phyloP scores from a whole-genome alignment of 2,329 filamentous ascomycete species.

The Pseudocercospora vitis region DNA sequence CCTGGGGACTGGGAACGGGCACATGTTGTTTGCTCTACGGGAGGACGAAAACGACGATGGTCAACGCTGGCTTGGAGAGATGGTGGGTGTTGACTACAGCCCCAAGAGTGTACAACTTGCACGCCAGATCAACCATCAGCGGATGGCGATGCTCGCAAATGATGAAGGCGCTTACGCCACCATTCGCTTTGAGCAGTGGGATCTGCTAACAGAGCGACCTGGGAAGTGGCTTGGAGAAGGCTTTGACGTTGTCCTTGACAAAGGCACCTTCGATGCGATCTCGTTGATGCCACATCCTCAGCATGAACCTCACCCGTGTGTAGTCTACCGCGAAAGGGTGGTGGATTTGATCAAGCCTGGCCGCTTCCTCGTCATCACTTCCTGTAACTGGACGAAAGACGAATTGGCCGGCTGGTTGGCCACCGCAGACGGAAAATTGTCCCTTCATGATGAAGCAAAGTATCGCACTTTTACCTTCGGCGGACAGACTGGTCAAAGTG shows the following conservation, averaged over 20 bases:
- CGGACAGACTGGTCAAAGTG: constrained; percentile 81
- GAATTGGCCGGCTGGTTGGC: constrained; percentile 82
- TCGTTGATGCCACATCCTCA: constrained; percentile 54
- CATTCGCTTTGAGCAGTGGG: constrained; percentile 55
- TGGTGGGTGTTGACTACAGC: constrained; percentile 90
- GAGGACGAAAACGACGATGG: constrained; percentile 52
- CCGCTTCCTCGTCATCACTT: constrained; percentile 81
- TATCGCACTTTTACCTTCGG: constrained; percentile 90
- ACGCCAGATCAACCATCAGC: constrained; percentile 52
- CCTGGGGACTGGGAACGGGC: constrained; percentile 91
- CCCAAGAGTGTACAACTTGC: constrained; percentile 72
- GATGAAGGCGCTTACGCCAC: constrained; percentile 18
- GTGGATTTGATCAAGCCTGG: constrained; percentile 66
- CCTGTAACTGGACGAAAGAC: constrained; percentile 95
- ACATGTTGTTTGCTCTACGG: constrained; percentile 78
- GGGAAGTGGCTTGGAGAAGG: constrained; percentile 60
- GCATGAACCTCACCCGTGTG: constrained; percentile 50
- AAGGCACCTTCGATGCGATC: constrained; percentile 96
- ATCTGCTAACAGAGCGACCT: constrained; percentile 48
- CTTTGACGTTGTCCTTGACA: constrained; percentile 93
- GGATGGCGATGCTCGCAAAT: constrained; percentile 15
- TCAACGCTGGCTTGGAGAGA: constrained; percentile 61
- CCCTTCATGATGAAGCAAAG: constrained; percentile 66
- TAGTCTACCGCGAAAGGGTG: constrained; percentile 71
- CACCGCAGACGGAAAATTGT: constrained; percentile 50